Percentiles rank a stretch among this genome's conserved stretches.
Conservation (phyloP, 2,329 filamentous ascomycete genomes). For the Aspergillus melleus region DNA sequence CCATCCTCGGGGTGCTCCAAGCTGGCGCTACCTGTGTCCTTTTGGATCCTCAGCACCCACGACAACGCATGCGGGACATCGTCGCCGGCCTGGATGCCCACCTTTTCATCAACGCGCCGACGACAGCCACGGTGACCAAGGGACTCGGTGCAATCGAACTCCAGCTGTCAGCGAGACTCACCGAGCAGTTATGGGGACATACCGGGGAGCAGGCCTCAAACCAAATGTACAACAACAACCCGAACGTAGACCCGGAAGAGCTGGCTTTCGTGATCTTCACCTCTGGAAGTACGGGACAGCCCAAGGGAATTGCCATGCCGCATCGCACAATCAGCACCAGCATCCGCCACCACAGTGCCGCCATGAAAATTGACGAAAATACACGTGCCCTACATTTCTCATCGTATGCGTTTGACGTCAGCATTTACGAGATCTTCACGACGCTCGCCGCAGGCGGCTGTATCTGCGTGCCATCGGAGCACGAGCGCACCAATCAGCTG, state of each 20-base stretch:
- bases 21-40: slow-evolving; percentile 22
- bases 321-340: slow-evolving; percentile 2
- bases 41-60: slow-evolving; percentile 22
- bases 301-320: background rate
- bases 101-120: background rate
- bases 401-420: background rate
- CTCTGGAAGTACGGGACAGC: slow-evolving; percentile 1
- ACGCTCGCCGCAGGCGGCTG: slow-evolving; percentile 36
- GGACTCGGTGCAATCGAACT: background rate
- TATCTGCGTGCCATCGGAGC: slow-evolving; percentile 3
- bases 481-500: background rate
- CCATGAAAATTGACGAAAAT: background rate
- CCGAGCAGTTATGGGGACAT: too few species aligned
- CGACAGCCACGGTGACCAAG: background rate
- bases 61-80: slow-evolving; percentile 12
- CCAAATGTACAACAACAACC: too few species aligned
- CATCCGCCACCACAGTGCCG: background rate
- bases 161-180: background rate
- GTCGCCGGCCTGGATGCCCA: background rate
- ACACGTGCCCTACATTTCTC: background rate
- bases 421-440: slow-evolving; percentile 33
- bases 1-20: slow-evolving; percentile 22
- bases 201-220: background rate
- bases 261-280: slow-evolving; percentile 4
- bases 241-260: background rate